These are phyloP conservation scores for Penicillium digitatum DNA, from an alignment of 2,329 filamentous ascomycete genomes.

Conservation along the genomic window DNA sequence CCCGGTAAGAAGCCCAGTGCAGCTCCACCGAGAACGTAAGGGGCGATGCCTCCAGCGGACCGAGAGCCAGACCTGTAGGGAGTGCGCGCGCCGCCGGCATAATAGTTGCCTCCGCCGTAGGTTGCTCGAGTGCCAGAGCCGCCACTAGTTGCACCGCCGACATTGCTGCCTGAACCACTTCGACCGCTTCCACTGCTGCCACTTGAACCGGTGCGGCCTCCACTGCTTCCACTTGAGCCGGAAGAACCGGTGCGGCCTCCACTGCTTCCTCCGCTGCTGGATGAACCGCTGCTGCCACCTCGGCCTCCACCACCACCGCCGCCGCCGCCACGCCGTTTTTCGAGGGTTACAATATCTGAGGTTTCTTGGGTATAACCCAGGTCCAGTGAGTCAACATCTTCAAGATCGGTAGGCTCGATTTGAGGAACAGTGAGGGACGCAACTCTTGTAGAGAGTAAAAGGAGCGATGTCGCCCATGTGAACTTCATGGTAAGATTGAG, in stretches of 20 bases:
- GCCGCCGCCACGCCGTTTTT: conserved; percentile 50
- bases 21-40: conserved; percentile 48
- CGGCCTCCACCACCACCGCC: conserved; percentile 45
- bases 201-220: neutral
- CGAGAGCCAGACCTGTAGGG: conserved; percentile 49
- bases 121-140: conserved; percentile 31
- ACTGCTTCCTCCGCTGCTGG: conserved; percentile 25
- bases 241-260: conserved; percentile 23
- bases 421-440: conserved; percentile 28
- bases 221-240: no score
- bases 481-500: conserved; percentile 31
- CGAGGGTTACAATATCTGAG: conserved; percentile 29
- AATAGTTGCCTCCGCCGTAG: conserved; percentile 52
- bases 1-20: conserved; percentile 50
- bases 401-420: conserved; percentile 17
- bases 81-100: conserved; percentile 51
- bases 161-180: conserved; percentile 26
- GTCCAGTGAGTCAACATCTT: conserved; percentile 8
- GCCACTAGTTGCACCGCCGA: conserved; percentile 29
- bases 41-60: conserved; percentile 49
- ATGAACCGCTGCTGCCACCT: conserved; percentile 24
- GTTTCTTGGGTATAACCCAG: conserved; percentile 4
- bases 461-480: conserved; percentile 22
- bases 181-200: conserved; percentile 21
- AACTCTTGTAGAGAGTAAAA: conserved; percentile 31